Conservation (phyloP, 345 rosid species). For the Psidium friedrichsthalianum region DNA sequence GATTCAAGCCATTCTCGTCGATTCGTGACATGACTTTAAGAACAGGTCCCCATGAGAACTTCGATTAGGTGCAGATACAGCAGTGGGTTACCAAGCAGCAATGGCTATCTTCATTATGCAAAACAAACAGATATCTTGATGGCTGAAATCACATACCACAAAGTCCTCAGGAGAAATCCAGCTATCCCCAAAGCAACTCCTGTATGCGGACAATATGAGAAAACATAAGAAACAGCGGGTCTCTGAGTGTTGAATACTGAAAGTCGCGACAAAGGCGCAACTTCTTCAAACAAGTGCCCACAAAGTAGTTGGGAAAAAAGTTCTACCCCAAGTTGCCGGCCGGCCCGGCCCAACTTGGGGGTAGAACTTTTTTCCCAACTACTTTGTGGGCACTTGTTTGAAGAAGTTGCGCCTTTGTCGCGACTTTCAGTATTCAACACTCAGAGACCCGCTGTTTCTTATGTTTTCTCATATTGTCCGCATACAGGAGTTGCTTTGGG, state of each 20-base stretch:
- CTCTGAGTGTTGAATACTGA: background rate
- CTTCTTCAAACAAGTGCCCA: background rate
- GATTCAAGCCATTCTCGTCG: slow-evolving; percentile 10
- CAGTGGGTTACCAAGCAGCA: background rate
- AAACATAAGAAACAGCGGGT: background rate
- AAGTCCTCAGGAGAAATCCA: too few species aligned
- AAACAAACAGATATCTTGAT: background rate
- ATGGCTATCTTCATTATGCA: background rate
- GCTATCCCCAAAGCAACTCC: too few species aligned
- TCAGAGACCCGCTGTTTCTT: background rate
- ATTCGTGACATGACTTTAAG: slow-evolving; percentile 33
- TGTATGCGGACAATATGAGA: background rate
- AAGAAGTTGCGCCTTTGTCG: background rate
- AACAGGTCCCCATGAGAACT: slow-evolving; percentile 37
- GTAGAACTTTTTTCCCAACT: slow-evolving; percentile 1
- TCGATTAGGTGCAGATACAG: background rate
- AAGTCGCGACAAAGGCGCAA: background rate
- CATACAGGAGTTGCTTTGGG: slow-evolving; percentile 36
- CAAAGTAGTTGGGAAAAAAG: background rate
- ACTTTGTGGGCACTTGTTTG: background rate
- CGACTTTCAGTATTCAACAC: background rate
- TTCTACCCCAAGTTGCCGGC: too few species aligned
- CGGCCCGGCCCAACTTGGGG: slow-evolving; percentile 34
- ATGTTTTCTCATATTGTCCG: background rate
- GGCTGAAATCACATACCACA: slow-evolving; percentile 11